Percentiles rank a stretch among this genome's conserved stretches.
phyloP scores from a whole-genome alignment of 495 filamentous ascomycete genomes.

The Gamarada debralockiae region DNA sequence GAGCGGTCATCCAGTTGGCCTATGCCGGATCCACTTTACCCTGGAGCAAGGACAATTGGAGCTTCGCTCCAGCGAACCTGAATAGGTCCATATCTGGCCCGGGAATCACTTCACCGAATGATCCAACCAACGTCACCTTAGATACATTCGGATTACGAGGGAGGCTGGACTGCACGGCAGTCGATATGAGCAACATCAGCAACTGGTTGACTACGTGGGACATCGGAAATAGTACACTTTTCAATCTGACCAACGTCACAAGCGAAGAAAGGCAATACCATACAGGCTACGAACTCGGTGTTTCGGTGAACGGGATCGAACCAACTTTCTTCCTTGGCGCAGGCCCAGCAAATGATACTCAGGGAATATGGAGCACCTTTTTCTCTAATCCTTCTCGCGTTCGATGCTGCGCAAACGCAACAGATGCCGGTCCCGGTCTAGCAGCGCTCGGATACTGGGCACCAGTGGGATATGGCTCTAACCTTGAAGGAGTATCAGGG shows the following conservation, averaged over 20 bases:
- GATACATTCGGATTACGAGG: conserved; percentile 26
- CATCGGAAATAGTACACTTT: conserved; percentile 11
- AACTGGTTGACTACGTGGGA: conserved; percentile 24
- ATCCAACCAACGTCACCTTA: conserved; percentile 23
- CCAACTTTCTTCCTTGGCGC: neutral
- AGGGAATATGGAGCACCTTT: conserved; percentile 4
- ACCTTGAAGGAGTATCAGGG: no score
- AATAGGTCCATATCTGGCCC: neutral
- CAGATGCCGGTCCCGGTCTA: conserved; percentile 7
- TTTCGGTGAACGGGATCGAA: neutral
- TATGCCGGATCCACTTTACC: conserved; percentile 1
- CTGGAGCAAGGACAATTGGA: conserved; percentile 9
- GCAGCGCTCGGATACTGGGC: conserved; percentile 30
- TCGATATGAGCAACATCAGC: conserved; percentile 23
- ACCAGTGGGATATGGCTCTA: neutral
- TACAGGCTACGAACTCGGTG: conserved; percentile 12
- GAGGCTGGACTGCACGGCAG: conserved; percentile 26
- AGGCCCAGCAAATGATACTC: neutral
- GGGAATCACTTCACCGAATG: neutral
- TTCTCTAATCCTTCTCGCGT: conserved; percentile 24
- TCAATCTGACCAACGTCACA: conserved; percentile 13
- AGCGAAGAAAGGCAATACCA: neutral
- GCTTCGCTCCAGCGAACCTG: conserved; percentile 2
- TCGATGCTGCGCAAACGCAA: conserved; percentile 31
- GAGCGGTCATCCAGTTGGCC: neutral